Evolutionary conservation across 2,329 filamentous ascomycete genomes (phyloP).

Genomic region (Trichoderma koningiopsis): DNA sequence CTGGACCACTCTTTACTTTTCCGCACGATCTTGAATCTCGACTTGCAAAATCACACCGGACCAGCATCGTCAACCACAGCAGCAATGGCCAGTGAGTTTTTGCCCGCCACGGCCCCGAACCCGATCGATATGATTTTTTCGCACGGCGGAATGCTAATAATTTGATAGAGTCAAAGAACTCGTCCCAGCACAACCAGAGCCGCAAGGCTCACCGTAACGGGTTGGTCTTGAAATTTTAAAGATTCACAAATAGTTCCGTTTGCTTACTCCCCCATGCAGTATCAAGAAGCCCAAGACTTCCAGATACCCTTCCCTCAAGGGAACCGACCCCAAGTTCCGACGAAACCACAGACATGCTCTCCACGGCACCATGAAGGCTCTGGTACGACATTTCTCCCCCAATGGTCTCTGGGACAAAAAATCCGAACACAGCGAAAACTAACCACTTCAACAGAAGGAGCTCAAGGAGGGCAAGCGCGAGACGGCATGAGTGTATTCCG

Average conservation of each 20-base stretch:
- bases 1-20: conserved; percentile 21
- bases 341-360: conserved; percentile 99
- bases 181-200: conserved; percentile 97
- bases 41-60: conserved; percentile 20
- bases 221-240: conserved; percentile 57
- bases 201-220: conserved; percentile 99
- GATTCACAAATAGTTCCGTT: background rate
- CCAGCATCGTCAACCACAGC: conserved; percentile 17
- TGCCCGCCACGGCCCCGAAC: background rate
- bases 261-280: conserved; percentile 52
- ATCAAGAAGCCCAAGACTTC: conserved; percentile 99
- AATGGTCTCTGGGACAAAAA: background rate
- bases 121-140: background rate
- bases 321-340: conserved; percentile 99
- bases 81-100: conserved; percentile 21
- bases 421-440: conserved; percentile 30
- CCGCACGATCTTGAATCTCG: conserved; percentile 22
- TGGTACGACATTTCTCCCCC: conserved; percentile 63
- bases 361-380: conserved; percentile 95
- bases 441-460: conserved; percentile 74
- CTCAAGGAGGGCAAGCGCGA: conserved; percentile 95
- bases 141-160: background rate
- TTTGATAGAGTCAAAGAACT: conserved; percentile 94
- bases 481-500: conserved; percentile 60
- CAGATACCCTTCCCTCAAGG: conserved; percentile 98